These are phyloP conservation scores for Pseudotsuga menziesii DNA, from an alignment of 75 land plant genomes.

Conservation along the genomic window DNA sequence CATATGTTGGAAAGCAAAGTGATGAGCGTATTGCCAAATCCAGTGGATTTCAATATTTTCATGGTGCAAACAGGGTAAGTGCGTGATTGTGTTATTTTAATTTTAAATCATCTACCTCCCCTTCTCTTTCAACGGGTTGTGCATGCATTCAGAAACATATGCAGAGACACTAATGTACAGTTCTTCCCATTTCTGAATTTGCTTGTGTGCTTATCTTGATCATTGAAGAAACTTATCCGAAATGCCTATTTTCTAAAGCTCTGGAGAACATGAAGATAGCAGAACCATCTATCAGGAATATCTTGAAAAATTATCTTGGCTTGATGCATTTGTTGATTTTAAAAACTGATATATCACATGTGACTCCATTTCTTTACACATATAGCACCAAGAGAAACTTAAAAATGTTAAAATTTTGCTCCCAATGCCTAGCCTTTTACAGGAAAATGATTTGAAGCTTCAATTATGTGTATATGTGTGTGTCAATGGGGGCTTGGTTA, in stretches of 20 bases:
- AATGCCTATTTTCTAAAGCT: not conserved
- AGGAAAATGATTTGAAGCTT: no score
- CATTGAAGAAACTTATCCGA: not conserved
- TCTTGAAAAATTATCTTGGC: not conserved
- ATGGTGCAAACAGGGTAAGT: constrained; percentile 53
- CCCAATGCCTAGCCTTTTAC: no score
- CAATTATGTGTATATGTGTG: no score
- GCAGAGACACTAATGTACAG: not conserved
- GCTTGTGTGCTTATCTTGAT: not conserved
- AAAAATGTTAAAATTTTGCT: no score
- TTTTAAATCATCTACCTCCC: not conserved
- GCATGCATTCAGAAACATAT: not conserved
- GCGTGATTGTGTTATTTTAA: not conserved
- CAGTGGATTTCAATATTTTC: constrained; percentile 35
- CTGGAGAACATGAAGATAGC: no score
- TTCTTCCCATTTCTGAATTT: not conserved
- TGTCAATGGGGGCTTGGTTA: no score
- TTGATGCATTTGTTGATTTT: not conserved
- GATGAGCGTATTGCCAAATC: constrained; percentile 40
- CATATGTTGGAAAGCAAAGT: constrained; percentile 40
- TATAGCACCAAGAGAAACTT: no score
- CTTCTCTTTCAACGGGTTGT: not conserved
- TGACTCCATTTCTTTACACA: no score
- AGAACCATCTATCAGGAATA: no score
- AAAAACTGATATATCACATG: not conserved